Conservation (phyloP, 108 stramenopile species). For the Skeletonema tropicum region DNA sequence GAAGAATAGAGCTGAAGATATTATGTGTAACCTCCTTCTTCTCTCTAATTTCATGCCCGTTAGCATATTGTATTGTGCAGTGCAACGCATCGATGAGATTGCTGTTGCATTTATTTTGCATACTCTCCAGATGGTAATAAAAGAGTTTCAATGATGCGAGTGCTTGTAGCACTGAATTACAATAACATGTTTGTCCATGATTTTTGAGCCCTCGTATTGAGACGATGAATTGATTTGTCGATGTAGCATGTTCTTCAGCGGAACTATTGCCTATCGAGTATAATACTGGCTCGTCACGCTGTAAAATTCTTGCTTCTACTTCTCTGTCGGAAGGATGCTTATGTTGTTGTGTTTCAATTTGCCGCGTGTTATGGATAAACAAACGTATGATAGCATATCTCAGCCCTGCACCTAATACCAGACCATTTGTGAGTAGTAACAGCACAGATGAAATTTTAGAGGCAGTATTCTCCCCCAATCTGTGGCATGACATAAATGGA, state of each 20-base stretch:
- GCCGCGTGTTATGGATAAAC: background rate
- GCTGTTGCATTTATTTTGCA: slow-evolving; percentile 13
- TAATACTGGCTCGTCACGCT: background rate
- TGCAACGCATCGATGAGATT: slow-evolving; percentile 8
- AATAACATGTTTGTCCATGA: slow-evolving; percentile 82
- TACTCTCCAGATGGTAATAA: slow-evolving; percentile 55
- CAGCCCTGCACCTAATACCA: background rate
- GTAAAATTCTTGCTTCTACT: background rate
- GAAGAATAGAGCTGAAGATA: slow-evolving; percentile 11
- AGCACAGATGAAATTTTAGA: background rate
- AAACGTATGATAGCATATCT: background rate
- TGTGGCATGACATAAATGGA: background rate
- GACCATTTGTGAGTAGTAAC: background rate
- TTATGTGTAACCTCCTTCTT: slow-evolving; percentile 7
- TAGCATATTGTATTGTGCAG: slow-evolving; percentile 44
- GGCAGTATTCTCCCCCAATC: background rate
- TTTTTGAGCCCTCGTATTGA: slow-evolving; percentile 61
- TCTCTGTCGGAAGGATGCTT: background rate
- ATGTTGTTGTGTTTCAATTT: background rate
- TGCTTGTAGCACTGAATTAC: slow-evolving; percentile 80
- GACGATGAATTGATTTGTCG: background rate
- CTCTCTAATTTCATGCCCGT: slow-evolving; percentile 31
- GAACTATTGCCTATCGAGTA: background rate
- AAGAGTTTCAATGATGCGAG: slow-evolving; percentile 71
- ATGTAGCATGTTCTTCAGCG: background rate